Base-by-base conservation (phyloP, 441 rosid genomes). In the Daphne laureola region DNA sequence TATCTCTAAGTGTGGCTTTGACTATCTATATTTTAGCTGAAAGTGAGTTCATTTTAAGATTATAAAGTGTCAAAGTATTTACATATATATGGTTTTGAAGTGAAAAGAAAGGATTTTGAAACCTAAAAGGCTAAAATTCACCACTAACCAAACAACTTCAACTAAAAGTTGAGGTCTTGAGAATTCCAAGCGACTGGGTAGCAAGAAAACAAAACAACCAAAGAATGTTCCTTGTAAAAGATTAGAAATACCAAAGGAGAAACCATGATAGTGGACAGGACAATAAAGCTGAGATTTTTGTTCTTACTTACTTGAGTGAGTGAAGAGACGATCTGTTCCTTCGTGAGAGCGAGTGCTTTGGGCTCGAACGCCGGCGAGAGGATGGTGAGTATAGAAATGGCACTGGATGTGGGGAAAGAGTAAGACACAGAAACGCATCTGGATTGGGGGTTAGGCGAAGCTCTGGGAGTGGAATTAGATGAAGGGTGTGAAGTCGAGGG, bases 281-380 rank as follows among this genome's bases (percentile, higher is more conserved):
- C n/a, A n/a, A 26, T 6, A n/a, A 16, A 38, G 13, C 13, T 31
- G 8, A 31, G 38, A 42, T 43, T 43, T 43, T 8, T 3, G 17
- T 17, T 41, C 59, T 49, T 75, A 90, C 59, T 49, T 75, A 90
- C 98, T 70, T 87, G 78, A 50, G 78, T 71, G 67, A 91, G 66
- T 51, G 92, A 85, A 18, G 98, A 91, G 69, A 83, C 80, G 65
- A 87, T 87, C 77, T 85, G 92, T 68, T 87, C 96, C 65, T 85
- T 91, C 67, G 79, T 54, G 58, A 85, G 64, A 68, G 77, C 60
- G 65, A 78, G 57, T 40, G 92, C 90, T 65, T 75, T 76, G 54
- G 94, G 95, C 59, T 87, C 86, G 54, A 48, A 62, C 12, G 86
- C 84, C 66, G 77, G 65, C 17, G 86, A 43, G 58, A 85, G 68